Percentiles rank a stretch among this genome's conserved stretches.
phyloP scores from a whole-genome alignment of 176 grass and related monocot species.

The Echinochloa phyllopogon region DNA sequence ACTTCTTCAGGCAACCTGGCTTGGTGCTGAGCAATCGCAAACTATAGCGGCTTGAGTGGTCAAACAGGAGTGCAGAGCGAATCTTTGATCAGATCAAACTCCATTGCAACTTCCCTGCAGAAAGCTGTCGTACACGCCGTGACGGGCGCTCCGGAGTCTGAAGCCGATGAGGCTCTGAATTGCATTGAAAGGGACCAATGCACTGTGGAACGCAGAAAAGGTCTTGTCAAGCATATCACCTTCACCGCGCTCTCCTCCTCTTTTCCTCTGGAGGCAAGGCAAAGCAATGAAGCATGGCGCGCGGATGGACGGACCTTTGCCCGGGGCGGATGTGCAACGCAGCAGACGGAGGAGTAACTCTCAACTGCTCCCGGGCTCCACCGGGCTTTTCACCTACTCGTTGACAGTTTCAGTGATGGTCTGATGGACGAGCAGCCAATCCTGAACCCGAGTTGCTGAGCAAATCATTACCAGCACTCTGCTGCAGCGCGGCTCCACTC shows the following conservation, averaged over 20 bases:
- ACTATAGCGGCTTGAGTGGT: background rate
- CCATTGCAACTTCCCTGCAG: constrained; percentile 19
- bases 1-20: background rate
- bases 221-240: constrained; percentile 1
- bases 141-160: background rate
- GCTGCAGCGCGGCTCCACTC: background rate
- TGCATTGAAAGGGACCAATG: constrained; percentile 30
- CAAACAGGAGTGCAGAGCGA: constrained; percentile 20
- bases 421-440: background rate
- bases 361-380: background rate
- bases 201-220: constrained; percentile 4
- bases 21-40: background rate
- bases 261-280: background rate
- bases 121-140: constrained; percentile 27
- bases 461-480: constrained; percentile 26
- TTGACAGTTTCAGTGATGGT: constrained; percentile 35
- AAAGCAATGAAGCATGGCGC: background rate
- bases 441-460: background rate
- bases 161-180: constrained; percentile 12
- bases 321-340: background rate
- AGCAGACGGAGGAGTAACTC: constrained; percentile 1
- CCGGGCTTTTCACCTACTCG: constrained; percentile 31
- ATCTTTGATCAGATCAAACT: constrained; percentile 40
- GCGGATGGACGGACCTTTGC: background rate
- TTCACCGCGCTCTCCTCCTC: background rate